Evolutionary conservation across 345 rosid genomes (phyloP), one percentile per base, ranked within the genome.

Genomic region (Camelina laxa): DNA sequence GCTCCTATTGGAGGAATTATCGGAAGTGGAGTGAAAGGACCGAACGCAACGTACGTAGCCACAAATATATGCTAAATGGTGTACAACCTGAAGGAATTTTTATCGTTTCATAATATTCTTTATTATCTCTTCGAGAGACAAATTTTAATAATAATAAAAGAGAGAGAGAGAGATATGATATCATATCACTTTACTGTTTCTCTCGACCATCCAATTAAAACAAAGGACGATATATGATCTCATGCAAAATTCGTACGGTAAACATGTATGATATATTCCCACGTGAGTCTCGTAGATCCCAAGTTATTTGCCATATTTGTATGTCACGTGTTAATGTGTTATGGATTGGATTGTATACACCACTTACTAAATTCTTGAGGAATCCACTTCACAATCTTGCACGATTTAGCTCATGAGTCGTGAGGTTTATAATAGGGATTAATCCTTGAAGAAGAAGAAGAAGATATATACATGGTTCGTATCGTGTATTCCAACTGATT

Each of bases 151-250:
- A 13, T 27, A 38, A 60, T 6, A 11, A 68, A 36, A 75, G 48
- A 55, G 22, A 8, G 3, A 60, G 22, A 67, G 47, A 36, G 11
- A 36, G 39, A 59, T 60, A 27, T 60, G 53, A 9, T 36, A 33
- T 33, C 36, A 39, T 69, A 69, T 75, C 69, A 75, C 69, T 68
- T 58, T 50, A 59, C 54, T 10, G 50, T 68, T 50, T 62, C 65
- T 69, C 65, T 69, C 75, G 20, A 47, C 80, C 75, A 63, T 63
- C 75, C 80, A 76, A 63, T 76, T 61, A 75, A 61, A 69, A 75
- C 75, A 75, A 42, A 48, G 69, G 36, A n/a, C n/a, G n/a, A 33
- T 33, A 75, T 53, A 44, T 53, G 74, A 53, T 61, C 42, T 54
- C 74, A 75, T 68, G 69, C 69, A 69, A 60, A 60, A 61, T 54